These are phyloP conservation scores for Russula sp. DNA, from an alignment of 768 basidiomycete genomes.

Conservation along the genomic window DNA sequence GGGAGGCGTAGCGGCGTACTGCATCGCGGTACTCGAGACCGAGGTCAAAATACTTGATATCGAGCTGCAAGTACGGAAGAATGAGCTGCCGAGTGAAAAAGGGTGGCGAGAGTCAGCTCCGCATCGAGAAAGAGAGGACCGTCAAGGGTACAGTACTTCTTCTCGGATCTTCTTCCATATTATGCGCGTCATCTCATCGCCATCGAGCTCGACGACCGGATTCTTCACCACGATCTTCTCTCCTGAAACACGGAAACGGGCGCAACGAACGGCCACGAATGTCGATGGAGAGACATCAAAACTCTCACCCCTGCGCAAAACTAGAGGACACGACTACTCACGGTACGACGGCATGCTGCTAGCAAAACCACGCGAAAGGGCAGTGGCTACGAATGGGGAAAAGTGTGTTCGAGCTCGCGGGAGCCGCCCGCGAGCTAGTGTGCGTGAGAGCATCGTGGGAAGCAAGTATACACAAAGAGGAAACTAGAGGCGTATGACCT, in stretches of 20 bases:
- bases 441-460: conserved; percentile 26
- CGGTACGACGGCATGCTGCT: conserved; percentile 23
- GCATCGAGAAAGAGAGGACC: not conserved
- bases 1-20: conserved; percentile 41
- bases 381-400: conserved; percentile 7
- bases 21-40: conserved; percentile 91
- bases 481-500: not conserved
- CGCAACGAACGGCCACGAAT: not conserved
- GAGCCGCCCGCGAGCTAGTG: conserved; percentile 17
- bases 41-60: conserved; percentile 99
- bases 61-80: conserved; percentile 88
- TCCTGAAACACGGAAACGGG: conserved; percentile 8
- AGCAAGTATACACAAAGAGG: not conserved
- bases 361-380: conserved; percentile 23
- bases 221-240: conserved; percentile 77
- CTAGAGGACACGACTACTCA: conserved; percentile 15
- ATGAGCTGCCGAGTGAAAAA: conserved; percentile 62
- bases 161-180: conserved; percentile 98
- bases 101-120: not conserved
- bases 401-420: conserved; percentile 9
- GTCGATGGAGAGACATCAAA: not conserved
- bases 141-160: conserved; percentile 58
- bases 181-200: conserved; percentile 98
- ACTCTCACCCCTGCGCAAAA: not conserved
- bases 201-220: conserved; percentile 92